Evolutionary conservation across 768 basidiomycete species (phyloP).

Genomic region (Leucocoprinus sp.): DNA sequence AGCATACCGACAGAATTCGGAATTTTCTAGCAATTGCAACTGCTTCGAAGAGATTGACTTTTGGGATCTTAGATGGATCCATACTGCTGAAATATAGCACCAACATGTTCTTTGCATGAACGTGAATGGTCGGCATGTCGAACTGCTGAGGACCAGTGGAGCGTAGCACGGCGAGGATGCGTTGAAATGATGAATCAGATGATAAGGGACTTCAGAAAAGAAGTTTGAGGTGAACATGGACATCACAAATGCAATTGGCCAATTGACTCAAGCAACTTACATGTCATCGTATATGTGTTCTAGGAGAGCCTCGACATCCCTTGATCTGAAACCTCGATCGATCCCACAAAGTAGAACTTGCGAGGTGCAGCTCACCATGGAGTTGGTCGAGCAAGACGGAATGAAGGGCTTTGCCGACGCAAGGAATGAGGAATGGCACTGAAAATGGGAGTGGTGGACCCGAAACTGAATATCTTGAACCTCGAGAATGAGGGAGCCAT

Average conservation of each 20-base stretch:
- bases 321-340: constrained; percentile 27
- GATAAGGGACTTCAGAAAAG: constrained; percentile 36
- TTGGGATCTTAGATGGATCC: constrained; percentile 24
- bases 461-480: constrained; percentile 41
- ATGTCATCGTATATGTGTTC: constrained; percentile 59
- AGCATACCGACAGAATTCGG: constrained; percentile 41
- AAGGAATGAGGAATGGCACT: constrained; percentile 40
- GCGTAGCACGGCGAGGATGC: constrained; percentile 48
- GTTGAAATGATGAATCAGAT: constrained; percentile 32
- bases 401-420: constrained; percentile 8
- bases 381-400: background rate
- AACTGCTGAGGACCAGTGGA: constrained; percentile 47
- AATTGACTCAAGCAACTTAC: constrained; percentile 33
- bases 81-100: constrained; percentile 39
- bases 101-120: constrained; percentile 33
- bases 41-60: constrained; percentile 40
- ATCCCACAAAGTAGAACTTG: constrained; percentile 23
- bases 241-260: background rate
- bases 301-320: constrained; percentile 51
- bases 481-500: constrained; percentile 50
- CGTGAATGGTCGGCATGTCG: constrained; percentile 47
- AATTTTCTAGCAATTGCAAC: constrained; percentile 42
- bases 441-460: constrained; percentile 45
- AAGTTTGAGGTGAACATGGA: constrained; percentile 7
- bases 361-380: background rate